Conservation (phyloP, 2,329 filamentous ascomycete species). For the Xylariomycetidae sp. region DNA sequence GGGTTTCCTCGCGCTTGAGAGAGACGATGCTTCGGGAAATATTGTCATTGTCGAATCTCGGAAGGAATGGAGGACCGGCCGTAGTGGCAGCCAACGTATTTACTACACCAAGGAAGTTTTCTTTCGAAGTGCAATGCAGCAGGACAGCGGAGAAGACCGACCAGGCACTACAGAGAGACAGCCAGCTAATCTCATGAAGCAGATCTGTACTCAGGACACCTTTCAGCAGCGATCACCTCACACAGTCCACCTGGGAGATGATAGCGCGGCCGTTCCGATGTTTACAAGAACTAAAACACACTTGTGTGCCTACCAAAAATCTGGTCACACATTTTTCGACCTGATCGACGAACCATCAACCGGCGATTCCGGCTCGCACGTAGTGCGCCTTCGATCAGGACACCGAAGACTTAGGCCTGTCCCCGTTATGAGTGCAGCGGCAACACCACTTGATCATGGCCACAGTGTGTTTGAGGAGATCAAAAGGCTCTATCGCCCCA, state of each 20-base stretch:
- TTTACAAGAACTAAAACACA: slow-evolving; percentile 49
- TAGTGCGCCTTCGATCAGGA: slow-evolving; percentile 44
- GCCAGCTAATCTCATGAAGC: too few relatives aligned
- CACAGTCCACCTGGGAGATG: slow-evolving; percentile 43
- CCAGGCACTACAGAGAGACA: too few relatives aligned
- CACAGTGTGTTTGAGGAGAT: slow-evolving; percentile 2
- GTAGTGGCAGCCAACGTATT: slow-evolving; percentile 54
- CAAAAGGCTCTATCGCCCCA: slow-evolving; percentile 11
- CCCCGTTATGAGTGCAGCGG: not conserved
- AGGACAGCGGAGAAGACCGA: slow-evolving; percentile 4
- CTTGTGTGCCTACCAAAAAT: slow-evolving; percentile 47
- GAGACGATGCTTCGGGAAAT: slow-evolving; percentile 51
- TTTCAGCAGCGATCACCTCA: slow-evolving; percentile 25
- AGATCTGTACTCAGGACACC: too few relatives aligned
- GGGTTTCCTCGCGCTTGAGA: slow-evolving; percentile 58
- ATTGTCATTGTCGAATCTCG: slow-evolving; percentile 61
- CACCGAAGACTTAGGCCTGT: slow-evolving; percentile 32
- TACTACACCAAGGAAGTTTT: slow-evolving; percentile 57
- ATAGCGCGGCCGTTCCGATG: slow-evolving; percentile 31
- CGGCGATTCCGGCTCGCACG: slow-evolving; percentile 24
- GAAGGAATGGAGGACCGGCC: slow-evolving; percentile 55
- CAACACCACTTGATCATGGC: not conserved
- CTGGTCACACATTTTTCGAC: slow-evolving; percentile 52
- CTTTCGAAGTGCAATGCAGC: slow-evolving; percentile 35
- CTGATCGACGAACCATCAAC: slow-evolving; percentile 46